Evolutionary conservation across 2,329 filamentous ascomycete species (phyloP), one percentile per base, ranked within the genome.

Genomic region (Zopfia rhizophila): DNA sequence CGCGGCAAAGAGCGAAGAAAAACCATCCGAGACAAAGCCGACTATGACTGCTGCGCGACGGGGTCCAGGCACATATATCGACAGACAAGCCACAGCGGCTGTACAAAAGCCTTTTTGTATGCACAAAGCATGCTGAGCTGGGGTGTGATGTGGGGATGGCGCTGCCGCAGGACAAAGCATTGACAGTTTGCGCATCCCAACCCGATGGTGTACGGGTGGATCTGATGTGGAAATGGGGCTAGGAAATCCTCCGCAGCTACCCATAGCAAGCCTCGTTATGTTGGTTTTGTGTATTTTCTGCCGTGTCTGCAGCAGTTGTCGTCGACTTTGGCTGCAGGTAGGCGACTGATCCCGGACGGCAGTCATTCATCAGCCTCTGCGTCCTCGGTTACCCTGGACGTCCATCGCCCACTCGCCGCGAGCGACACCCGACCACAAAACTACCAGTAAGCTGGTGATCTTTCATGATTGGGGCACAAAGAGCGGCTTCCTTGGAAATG

Each of bases 301-400:
- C n/a, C n/a, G 14, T 31, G 23, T 28, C 43, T 41, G 48, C 45
- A 38, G 48, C 38, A 39, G 21, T 30, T 38, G 44, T 38, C 14
- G 19, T 22, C 33, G 25, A 38, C 30, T 28, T 23, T 42, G 38
- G 31, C 37, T 30, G n/a, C n/a, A n/a, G n/a, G n/a, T n/a, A n/a
- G n/a, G n/a, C n/a, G n/a, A n/a, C n/a, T n/a, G n/a, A n/a, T n/a
- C n/a, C n/a, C n/a, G n/a, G n/a, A n/a, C n/a, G n/a, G n/a, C n/a
- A n/a, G n/a, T n/a, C n/a, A n/a, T n/a, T n/a, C n/a, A n/a, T n/a
- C n/a, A n/a, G n/a, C n/a, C n/a, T n/a, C n/a, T n/a, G n/a, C n/a
- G n/a, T n/a, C n/a, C n/a, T n/a, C n/a, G n/a, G 5, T 23, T 21
- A 17, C 5, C 14, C 17, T 6, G 16, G 27, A 7, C 27, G 23